Base-by-base conservation (phyloP, 345 rosid genomes). In the Kernera saxatilis region DNA sequence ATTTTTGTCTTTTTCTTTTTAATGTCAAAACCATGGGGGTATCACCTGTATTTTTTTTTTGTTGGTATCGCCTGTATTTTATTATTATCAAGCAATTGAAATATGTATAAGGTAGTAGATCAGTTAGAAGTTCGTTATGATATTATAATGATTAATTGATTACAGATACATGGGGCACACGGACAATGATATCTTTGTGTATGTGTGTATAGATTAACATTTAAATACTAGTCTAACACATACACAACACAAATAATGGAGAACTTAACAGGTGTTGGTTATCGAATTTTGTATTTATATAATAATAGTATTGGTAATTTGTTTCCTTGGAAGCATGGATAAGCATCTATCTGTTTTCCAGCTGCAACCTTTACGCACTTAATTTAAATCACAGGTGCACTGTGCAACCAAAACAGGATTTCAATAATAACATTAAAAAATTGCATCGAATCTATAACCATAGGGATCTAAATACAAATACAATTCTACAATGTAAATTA, bases 261-360 rank as follows among this genome's bases (percentile, higher is more conserved):
- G 46, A 48, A 29, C 48, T 18, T 11, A 56, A 39, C 52, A 43
- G 6, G 64, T 68, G 62, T 60, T 39, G 5, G 3, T 71, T 29
- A 50, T 10, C 13, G 8, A 27, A 1, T 35, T 17, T 15, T n/a
- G 9, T 48, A 49, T 35, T 7, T 68, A 17, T 35, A 11, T 4
- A 32, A 12, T 46, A 22, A 23, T 32, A 23, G 13, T 8, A 54
- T 11, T n/a, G n/a, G 17, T 69, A 54, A n/a, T 43, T 46, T 45
- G 66, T 29, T 58, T 35, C 29, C 19, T 36, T 35, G 26, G 48
- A 56, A 57, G 46, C 39, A 51, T 27, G 37, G 35, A 41, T 14
- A 60, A 37, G 59, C 43, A 71, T 40, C 63, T 51, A 71, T 40
- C 63, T 51, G 45, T 32, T 51, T 71, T 61, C 63, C 63, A 52